phyloP scores from a whole-genome alignment of 192 early-diverging fungal genomes.

The Pecoramyces ruminantium region DNA sequence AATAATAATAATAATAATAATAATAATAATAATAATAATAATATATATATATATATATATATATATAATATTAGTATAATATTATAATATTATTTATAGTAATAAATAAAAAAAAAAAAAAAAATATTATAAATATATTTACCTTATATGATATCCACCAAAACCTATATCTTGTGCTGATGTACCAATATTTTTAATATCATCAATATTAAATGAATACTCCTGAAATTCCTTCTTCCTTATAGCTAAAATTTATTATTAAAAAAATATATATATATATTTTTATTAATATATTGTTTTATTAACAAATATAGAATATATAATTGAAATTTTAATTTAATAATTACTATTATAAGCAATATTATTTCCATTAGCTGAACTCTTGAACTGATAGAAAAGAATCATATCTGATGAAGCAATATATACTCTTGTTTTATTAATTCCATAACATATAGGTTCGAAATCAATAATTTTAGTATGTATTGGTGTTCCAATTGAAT shows the following conservation, averaged over 20 bases:
- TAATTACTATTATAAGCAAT: slow-evolving; percentile 12
- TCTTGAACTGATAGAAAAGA: slow-evolving; percentile 27
- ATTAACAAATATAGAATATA: no score
- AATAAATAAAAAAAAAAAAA: no score
- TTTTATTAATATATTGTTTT: no score
- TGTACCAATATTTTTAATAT: slow-evolving; percentile 11
- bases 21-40: no score
- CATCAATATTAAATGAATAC: slow-evolving; percentile 31
- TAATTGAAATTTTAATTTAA: no score
- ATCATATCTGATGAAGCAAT: slow-evolving; percentile 21
- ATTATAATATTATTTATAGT: no score
- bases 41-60: no score
- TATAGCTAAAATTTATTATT: slow-evolving; percentile 7
- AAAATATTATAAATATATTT: neutral
- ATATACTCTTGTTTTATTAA: slow-evolving; percentile 23
- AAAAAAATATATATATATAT: slow-evolving; percentile 6
- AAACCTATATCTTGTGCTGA: neutral
- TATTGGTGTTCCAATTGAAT: slow-evolving; percentile 31
- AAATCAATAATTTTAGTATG: slow-evolving; percentile 32
- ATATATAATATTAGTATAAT: no score
- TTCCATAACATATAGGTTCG: slow-evolving; percentile 17
- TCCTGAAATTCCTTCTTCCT: slow-evolving; percentile 19
- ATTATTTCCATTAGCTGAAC: slow-evolving; percentile 12
- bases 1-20: no score
- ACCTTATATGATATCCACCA: neutral